Evolutionary conservation across 2,329 filamentous ascomycete genomes (phyloP).

Genomic region (Boeremia exigua): DNA sequence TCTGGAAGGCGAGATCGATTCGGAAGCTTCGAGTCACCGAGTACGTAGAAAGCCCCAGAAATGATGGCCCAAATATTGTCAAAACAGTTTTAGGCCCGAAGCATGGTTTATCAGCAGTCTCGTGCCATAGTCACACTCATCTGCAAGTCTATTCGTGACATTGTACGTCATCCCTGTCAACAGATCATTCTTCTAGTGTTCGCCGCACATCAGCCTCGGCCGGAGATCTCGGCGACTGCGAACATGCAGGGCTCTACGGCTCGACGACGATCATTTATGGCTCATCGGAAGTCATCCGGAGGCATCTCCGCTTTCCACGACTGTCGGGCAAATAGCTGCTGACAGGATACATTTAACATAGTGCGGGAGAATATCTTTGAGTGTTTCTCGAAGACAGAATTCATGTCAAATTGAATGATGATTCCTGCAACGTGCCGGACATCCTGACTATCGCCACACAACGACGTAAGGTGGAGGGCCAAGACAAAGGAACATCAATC

Average conservation of each 20-base stretch:
- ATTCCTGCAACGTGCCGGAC: constrained; percentile 9
- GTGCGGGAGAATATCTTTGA: background rate
- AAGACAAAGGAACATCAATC: background rate
- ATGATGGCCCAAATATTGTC: background rate
- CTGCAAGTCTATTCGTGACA: constrained; percentile 12
- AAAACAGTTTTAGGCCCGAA: constrained; percentile 18
- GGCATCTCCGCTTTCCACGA: background rate
- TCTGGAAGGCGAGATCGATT: constrained; percentile 1
- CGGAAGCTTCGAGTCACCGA: constrained; percentile 1
- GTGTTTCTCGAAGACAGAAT: too few species aligned
- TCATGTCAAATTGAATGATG: background rate
- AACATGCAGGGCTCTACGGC: constrained; percentile 17
- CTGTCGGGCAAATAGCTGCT: background rate
- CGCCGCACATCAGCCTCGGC: constrained; percentile 24
- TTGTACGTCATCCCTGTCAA: constrained; percentile 38
- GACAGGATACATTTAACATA: background rate
- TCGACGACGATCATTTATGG: constrained; percentile 4
- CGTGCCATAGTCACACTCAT: constrained; percentile 35
- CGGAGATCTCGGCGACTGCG: constrained; percentile 35
- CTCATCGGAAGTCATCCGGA: background rate
- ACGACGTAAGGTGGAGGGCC: constrained; percentile 2
- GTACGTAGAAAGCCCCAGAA: constrained; percentile 13
- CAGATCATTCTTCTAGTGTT: constrained; percentile 25
- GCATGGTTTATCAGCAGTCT: constrained; percentile 29
- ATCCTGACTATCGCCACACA: constrained; percentile 11